Percentiles rank a stretch among this genome's conserved stretches.
These are phyloP conservation scores for Fraxinus quadrangulata DNA, from an alignment of 257 asterid species.

Conservation along the genomic window DNA sequence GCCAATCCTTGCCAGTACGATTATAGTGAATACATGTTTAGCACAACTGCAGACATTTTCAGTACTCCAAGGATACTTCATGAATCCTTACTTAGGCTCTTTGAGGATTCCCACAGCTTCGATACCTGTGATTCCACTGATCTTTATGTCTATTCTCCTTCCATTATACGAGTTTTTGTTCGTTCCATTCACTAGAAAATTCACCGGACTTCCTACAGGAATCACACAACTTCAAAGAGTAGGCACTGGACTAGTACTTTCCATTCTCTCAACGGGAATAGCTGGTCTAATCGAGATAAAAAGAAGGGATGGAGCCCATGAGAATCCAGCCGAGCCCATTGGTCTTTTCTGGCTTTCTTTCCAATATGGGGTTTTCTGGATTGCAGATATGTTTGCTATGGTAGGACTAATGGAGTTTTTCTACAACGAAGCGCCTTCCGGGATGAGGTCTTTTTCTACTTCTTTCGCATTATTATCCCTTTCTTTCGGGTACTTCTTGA, in stretches of 20 bases:
- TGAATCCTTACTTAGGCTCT: constrained; percentile 45
- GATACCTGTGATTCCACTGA: constrained; percentile 45
- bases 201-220: constrained; percentile 47
- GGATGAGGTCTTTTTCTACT: constrained; percentile 65
- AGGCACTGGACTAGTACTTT: constrained; percentile 49
- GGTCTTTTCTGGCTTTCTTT: constrained; percentile 61
- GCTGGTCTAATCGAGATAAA: constrained; percentile 49
- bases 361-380: constrained; percentile 57
- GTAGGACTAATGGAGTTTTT: constrained; percentile 63
- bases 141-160: constrained; percentile 46
- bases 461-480: constrained; percentile 47
- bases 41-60: constrained; percentile 58
- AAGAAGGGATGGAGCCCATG: constrained; percentile 42
- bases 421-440: constrained; percentile 55
- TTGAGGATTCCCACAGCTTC: constrained; percentile 50
- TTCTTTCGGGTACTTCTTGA: constrained; percentile 48
- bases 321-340: constrained; percentile 37
- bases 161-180: constrained; percentile 49
- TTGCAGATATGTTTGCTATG: constrained; percentile 61
- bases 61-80: constrained; percentile 47
- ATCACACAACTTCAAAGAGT: constrained; percentile 59
- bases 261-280: constrained; percentile 42
- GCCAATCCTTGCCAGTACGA: constrained; percentile 48
- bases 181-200: constrained; percentile 45
- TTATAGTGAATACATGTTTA: constrained; percentile 53